A percentile compares a stretch with the other conserved stretches of the same genome.
Evolutionary conservation across 225 moss, liverwort and hornwort genomes (phyloP).

Genomic region (Rhytidiadelphus loreus): DNA sequence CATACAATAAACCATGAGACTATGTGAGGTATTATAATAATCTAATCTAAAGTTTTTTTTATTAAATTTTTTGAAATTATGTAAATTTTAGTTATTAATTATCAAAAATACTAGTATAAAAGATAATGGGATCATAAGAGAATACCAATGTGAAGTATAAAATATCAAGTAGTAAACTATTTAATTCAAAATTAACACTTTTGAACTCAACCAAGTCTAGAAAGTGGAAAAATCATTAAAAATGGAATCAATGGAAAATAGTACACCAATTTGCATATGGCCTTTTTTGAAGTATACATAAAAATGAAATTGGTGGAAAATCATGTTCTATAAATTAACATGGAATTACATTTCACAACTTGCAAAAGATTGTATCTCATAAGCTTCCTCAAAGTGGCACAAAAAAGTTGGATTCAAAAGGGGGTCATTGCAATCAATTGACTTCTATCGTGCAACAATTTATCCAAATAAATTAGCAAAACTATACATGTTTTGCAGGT

Average conservation of each 20-base stretch:
- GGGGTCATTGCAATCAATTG: not conserved
- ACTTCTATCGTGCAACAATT: no score
- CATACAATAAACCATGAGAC: not conserved
- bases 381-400: not conserved
- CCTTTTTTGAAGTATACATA: not conserved
- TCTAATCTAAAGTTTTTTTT: not conserved
- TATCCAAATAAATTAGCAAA: no score
- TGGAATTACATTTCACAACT: not conserved
- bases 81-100: not conserved
- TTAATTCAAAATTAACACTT: not conserved
- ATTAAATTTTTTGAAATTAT: not conserved
- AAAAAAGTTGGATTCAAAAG: not conserved
- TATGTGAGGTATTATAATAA: not conserved
- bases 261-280: fast-evolving
- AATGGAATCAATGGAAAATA: not conserved
- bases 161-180: not conserved
- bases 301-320: not conserved
- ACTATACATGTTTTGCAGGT: no score
- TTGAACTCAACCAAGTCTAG: not conserved
- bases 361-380: not conserved
- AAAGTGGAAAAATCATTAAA: not conserved
- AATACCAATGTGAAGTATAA: not conserved
- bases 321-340: not conserved
- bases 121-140: not conserved
- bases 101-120: not conserved